Evolutionary conservation across 2,329 filamentous ascomycete species (phyloP).

Genomic region (Claviceps sorghi): DNA sequence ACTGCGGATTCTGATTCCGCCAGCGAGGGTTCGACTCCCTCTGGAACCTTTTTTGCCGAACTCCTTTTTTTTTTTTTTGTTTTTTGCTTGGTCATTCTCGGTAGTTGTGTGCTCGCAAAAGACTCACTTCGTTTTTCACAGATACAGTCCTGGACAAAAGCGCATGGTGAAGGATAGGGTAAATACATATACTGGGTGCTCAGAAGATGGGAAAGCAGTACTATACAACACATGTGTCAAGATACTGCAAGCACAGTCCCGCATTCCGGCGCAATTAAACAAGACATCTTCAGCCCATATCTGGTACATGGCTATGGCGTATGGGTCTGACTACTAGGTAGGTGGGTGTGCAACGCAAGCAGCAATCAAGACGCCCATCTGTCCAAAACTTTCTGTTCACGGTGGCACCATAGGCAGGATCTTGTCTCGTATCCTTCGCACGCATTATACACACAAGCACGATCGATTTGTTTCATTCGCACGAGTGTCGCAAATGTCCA

Average conservation of each 20-base stretch:
- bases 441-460: background rate
- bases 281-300: no score
- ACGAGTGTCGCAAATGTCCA: background rate
- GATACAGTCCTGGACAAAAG: no score
- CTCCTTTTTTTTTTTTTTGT: background rate
- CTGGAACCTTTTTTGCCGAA: slow-evolving; percentile 16
- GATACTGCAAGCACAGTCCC: no score
- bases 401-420: background rate
- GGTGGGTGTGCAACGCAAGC: background rate
- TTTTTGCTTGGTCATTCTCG: background rate
- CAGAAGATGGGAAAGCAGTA: no score
- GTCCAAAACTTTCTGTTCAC: background rate
- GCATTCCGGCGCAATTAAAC: no score
- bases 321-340: no score
- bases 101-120: no score
- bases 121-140: background rate
- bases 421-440: background rate
- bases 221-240: no score
- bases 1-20: slow-evolving; percentile 23
- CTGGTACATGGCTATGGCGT: no score
- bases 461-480: background rate
- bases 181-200: no score
- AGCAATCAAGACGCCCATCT: background rate
- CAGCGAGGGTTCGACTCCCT: slow-evolving; percentile 24
- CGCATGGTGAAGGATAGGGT: no score